These are phyloP conservation scores for Friedmanniomyces simplex DNA, from an alignment of 495 filamentous ascomycete genomes.

Conservation along the genomic window DNA sequence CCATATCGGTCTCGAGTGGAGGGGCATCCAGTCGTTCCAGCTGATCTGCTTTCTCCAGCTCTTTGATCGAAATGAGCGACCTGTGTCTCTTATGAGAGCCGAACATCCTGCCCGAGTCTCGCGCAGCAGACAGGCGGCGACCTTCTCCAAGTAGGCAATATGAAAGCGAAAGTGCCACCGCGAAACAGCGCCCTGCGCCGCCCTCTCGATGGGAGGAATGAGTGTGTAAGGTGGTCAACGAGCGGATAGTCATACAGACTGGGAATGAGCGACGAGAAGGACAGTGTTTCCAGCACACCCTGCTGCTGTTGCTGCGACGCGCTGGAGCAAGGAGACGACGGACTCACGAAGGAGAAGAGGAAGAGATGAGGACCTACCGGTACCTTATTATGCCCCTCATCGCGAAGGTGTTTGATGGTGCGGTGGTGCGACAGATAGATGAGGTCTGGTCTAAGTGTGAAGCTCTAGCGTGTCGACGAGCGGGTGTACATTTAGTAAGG, in stretches of 20 bases:
- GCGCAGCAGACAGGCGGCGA: not conserved
- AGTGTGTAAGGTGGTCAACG: too few relatives aligned
- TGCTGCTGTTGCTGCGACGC: too few relatives aligned
- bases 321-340: not conserved
- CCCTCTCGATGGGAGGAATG: too few relatives aligned
- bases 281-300: too few relatives aligned
- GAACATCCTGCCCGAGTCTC: slow-evolving; percentile 16
- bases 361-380: not conserved
- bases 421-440: not conserved
- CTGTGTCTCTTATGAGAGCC: slow-evolving; percentile 26
- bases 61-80: slow-evolving; percentile 27
- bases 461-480: not conserved
- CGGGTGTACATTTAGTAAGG: too few relatives aligned
- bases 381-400: not conserved
- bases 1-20: not conserved
- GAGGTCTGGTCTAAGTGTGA: not conserved
- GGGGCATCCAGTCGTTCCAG: not conserved
- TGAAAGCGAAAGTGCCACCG: not conserved
- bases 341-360: not conserved
- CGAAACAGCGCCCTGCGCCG: not conserved
- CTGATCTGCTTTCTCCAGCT: slow-evolving; percentile 15
- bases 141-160: not conserved
- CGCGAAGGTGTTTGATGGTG: not conserved
- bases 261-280: too few relatives aligned
- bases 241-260: too few relatives aligned